phyloP scores from a whole-genome alignment of 108 stramenopile genomes.

The Nannochloropsis gaditana region DNA sequence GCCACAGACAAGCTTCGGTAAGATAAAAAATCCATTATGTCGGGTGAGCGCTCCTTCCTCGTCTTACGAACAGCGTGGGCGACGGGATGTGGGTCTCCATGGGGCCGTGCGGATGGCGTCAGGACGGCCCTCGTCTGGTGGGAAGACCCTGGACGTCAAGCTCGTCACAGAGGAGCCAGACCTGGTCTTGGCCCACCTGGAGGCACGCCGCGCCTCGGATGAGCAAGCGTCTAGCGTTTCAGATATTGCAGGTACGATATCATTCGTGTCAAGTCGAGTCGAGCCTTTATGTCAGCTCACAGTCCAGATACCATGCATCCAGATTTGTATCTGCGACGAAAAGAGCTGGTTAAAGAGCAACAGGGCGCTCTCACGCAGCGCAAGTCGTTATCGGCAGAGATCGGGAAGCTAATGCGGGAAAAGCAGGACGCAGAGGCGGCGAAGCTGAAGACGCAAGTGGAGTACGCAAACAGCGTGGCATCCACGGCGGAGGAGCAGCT shows the following conservation, averaged over 20 bases:
- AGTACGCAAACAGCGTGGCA: conserved; percentile 38
- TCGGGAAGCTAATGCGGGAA: conserved; percentile 52
- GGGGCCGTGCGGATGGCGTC: neutral
- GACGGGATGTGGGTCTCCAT: no score
- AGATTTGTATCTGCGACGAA: conserved; percentile 44
- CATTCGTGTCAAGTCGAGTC: neutral
- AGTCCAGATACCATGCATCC: neutral
- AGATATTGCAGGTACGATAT: conserved; percentile 42
- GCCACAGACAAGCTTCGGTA: no score
- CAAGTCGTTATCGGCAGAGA: conserved; percentile 48
- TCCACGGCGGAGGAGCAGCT: conserved; percentile 42
- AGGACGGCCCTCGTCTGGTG: conserved; percentile 27
- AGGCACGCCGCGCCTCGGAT: conserved; percentile 37
- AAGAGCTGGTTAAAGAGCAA: conserved; percentile 40
- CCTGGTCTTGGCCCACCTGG: conserved; percentile 39
- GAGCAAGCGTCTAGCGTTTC: conserved; percentile 32
- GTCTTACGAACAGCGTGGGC: no score
- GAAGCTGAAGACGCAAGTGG: conserved; percentile 44
- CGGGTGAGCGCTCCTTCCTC: no score
- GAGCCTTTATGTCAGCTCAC: neutral
- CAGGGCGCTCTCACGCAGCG: conserved; percentile 41
- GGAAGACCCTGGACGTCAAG: conserved; percentile 37
- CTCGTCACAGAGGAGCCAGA: conserved; percentile 41
- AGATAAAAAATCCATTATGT: no score
- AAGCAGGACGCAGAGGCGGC: conserved; percentile 41